These are phyloP conservation scores for Phytophthora sojae DNA, from an alignment of 352 stramenopile genomes.

Conservation along the genomic window DNA sequence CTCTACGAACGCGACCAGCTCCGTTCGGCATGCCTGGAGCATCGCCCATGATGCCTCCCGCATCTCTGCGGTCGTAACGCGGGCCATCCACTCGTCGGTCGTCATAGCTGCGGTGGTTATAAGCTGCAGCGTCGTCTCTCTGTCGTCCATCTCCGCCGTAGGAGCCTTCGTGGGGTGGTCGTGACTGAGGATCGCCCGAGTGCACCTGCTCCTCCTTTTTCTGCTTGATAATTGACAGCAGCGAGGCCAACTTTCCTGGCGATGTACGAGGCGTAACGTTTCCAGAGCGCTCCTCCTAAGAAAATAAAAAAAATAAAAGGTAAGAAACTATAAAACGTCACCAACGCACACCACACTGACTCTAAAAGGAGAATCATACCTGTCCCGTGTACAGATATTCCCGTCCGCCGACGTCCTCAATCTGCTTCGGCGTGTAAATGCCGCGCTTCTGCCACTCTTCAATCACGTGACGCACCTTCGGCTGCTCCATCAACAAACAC, in stretches of 20 bases:
- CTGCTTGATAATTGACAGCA: constrained; percentile 88
- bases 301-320: constrained; percentile 3
- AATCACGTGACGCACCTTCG: constrained; percentile 73
- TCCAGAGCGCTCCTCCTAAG: constrained; percentile 33
- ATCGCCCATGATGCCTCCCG: constrained; percentile 40
- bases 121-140: constrained; percentile 19
- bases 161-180: constrained; percentile 10
- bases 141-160: constrained; percentile 25
- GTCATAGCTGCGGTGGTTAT: constrained; percentile 32
- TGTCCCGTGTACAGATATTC: constrained; percentile 37
- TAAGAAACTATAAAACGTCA: constrained; percentile 2
- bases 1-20: constrained; percentile 33
- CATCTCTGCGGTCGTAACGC: constrained; percentile 25
- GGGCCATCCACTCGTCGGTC: constrained; percentile 27
- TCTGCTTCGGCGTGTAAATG: constrained; percentile 68
- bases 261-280: constrained; percentile 53
- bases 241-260: constrained; percentile 69
- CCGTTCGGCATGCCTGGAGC: constrained; percentile 31
- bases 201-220: constrained; percentile 66
- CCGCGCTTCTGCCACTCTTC: constrained; percentile 81
- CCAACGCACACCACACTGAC: neutral
- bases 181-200: constrained; percentile 19
- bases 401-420: constrained; percentile 68
- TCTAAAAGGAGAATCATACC: constrained; percentile 14
- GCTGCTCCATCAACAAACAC: constrained; percentile 26